Evolutionary conservation across 768 basidiomycete species (phyloP), one percentile per base, ranked within the genome.

Genomic region (Lenzites betulinus): DNA sequence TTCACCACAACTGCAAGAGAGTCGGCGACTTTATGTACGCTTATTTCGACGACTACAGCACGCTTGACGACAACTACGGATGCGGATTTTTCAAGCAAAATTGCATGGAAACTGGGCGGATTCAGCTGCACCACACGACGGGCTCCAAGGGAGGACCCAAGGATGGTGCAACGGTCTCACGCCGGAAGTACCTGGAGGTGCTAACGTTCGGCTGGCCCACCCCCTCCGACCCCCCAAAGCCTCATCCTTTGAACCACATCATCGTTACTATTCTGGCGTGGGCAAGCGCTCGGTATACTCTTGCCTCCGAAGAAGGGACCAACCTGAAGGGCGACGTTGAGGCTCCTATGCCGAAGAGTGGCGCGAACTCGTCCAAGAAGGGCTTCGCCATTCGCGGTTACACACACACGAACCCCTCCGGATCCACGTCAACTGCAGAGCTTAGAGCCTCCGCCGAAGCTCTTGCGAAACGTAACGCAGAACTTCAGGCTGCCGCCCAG

Each of bases 1-100:
- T 66, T n/a, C 54, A 36, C 1, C 52, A 54, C 30, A 68, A 55
- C 52, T 58, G 58, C 35, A 51, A 49, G 11, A 49, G 26, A 5
- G 64, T 46, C 7, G 57, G 48, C 38, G 49, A 55, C 23, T 66
- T 64, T 50, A 36, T 44, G 38, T 54, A 65, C 25, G 42, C 12
- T 15, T 55, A 61, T 54, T 61, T 57, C 23, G 54, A 55, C 41
- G 54, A 23, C 33, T 41, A 46, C 33, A 39, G 28, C 30, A 12
- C 35, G 2, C 2, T 18, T 18, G 2, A 2, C 47, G 16, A 8
- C 18, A 28, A 28, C 18, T 4, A 13, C 16, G 9, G 3, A 1
- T 49, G 47, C 9, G 47, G 47, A 3, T 3, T 6, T 8, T 13
- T 18, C 15, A 49, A 49, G 30, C 3, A 30, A 2, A 33, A 4